These are phyloP conservation scores for Cercospora sp. DNA, from an alignment of 2,329 filamentous ascomycete genomes.

Conservation along the genomic window DNA sequence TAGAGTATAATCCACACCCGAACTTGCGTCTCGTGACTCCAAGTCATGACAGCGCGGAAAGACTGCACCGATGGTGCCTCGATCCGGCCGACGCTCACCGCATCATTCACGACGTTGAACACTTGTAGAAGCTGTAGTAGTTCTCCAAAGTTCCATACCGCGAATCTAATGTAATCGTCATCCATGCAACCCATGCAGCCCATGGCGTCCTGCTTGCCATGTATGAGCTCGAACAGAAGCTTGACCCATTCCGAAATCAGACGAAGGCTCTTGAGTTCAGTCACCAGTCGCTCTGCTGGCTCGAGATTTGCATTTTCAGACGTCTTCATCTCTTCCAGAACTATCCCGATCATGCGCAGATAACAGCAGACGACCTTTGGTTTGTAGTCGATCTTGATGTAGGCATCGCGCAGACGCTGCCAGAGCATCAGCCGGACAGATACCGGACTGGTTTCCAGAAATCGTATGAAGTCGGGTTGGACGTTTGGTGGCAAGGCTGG, in stretches of 20 bases:
- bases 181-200: conserved; percentile 89
- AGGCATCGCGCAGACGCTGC: conserved; percentile 87
- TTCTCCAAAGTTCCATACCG: conserved; percentile 69
- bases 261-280: conserved; percentile 74
- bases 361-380: conserved; percentile 89
- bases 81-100: conserved; percentile 74
- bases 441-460: conserved; percentile 76
- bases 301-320: conserved; percentile 57
- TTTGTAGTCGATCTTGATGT: conserved; percentile 76
- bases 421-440: conserved; percentile 84
- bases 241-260: conserved; percentile 75
- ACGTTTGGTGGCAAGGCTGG: conserved; percentile 13
- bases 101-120: conserved; percentile 79
- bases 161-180: conserved; percentile 71
- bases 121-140: conserved; percentile 75
- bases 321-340: conserved; percentile 68
- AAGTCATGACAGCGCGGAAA: conserved; percentile 29
- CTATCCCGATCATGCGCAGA: conserved; percentile 79
- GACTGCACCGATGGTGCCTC: conserved; percentile 54
- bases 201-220: conserved; percentile 70
- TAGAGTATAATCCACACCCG: conserved; percentile 88
- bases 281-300: conserved; percentile 64
- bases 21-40: conserved; percentile 82
- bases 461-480: conserved; percentile 77
- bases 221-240: conserved; percentile 65